Base-by-base conservation (phyloP, 1,284 basidiomycete genomes). In the Termitomyces sp. region DNA sequence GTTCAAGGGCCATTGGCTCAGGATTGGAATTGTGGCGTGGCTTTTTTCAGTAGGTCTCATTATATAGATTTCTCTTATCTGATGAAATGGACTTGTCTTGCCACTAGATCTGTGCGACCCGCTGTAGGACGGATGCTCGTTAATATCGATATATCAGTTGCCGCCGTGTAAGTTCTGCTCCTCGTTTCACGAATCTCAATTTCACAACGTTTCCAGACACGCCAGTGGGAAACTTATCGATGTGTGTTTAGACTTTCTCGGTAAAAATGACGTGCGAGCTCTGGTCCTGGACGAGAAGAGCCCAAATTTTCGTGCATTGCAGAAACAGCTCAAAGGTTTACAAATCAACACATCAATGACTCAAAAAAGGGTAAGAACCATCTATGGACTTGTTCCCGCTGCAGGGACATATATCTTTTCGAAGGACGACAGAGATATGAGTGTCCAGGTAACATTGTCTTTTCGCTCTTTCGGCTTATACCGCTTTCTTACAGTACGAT, bases 1-100 rank as follows among this genome's bases (percentile, higher is more conserved):
- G 55, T 30, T 50, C 49, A 12, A 52, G 15, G 44, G n/a, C 45
- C 19, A 54, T 59, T 5, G 55, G 55, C 28, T 52, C 45, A 30
- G 55, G 58, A 26, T 26, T 57, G 13, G 58, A 59, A 28, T 39
- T 59, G 26, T 59, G 55, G 58, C 52, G 47, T 15, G 55, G 55
- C 17, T 57, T 38, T 24, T 57, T 59, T 15, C 58, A 57, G 55
- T 59, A 46, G 28, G 43, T 38, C 21, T 24, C 12, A 13, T 30
- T 9, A 19, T 30, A 26, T 28, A 13, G 10, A 26, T 21, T 21
- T 39, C 31, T 24, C 10, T 21, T 8, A 13, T 30, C 13, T 21
- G 7, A 48, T 48, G n/a, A 17, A 10, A 19, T 40, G 13, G 3
- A 42, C 36, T 39, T 5, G 38, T 8, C 7, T 31, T 21, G 1